A percentile compares a stretch with the other conserved stretches of the same genome.
These are phyloP conservation scores for Boletus mariae DNA, from an alignment of 1,284 basidiomycete species.

Conservation along the genomic window DNA sequence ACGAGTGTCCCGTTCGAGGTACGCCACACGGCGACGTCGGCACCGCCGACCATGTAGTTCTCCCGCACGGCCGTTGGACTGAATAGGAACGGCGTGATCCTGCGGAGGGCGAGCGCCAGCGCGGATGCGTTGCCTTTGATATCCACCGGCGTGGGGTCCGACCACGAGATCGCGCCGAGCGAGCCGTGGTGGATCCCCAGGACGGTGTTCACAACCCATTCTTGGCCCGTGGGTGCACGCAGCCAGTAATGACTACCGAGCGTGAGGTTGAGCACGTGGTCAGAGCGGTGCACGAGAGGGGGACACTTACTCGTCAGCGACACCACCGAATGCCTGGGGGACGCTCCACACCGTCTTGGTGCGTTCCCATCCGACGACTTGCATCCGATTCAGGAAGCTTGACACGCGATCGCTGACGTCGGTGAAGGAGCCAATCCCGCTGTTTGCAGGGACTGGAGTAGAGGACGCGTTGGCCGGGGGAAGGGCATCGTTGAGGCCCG, in stretches of 20 bases:
- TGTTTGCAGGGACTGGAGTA: constrained; percentile 23
- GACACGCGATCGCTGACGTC: constrained; percentile 63
- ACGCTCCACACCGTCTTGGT: constrained; percentile 63
- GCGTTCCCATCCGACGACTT: constrained; percentile 58
- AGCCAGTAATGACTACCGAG: constrained; percentile 58
- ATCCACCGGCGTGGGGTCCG: constrained; percentile 57
- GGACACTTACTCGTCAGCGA: constrained; percentile 43
- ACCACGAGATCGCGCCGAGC: constrained; percentile 66
- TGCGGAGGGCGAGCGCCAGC: constrained; percentile 45
- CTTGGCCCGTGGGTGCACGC: constrained; percentile 60
- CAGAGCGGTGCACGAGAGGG: not conserved
- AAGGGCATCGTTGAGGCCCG: constrained; percentile 26
- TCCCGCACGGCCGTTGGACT: constrained; percentile 23
- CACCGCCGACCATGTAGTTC: constrained; percentile 32
- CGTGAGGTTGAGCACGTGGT: not conserved
- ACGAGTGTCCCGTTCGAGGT: constrained; percentile 36
- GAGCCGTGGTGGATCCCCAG: constrained; percentile 71
- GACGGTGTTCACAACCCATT: constrained; percentile 62
- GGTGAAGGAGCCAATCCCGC: constrained; percentile 36
- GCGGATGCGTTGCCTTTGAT: constrained; percentile 58
- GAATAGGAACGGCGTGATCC: constrained; percentile 42
- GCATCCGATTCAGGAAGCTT: constrained; percentile 53
- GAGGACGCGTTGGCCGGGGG: constrained; percentile 27
- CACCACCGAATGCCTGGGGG: constrained; percentile 70
- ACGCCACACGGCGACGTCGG: constrained; percentile 45